Conservation (phyloP, 768 basidiomycete genomes). For the Phaffia australis region DNA sequence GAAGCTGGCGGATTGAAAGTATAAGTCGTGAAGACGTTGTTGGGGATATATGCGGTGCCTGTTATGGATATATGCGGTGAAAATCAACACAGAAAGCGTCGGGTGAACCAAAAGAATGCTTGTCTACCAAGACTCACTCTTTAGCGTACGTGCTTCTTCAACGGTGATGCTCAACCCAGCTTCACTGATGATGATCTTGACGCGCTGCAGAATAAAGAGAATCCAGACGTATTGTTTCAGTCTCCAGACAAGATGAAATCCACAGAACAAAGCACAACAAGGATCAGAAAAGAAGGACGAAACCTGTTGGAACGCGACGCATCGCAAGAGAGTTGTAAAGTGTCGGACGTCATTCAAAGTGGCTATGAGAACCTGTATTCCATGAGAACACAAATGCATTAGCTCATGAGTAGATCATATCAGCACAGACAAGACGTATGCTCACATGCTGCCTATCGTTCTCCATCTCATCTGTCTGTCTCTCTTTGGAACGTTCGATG, state of each 20-base stretch:
- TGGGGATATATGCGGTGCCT: constrained; percentile 77
- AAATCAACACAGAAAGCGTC: not conserved
- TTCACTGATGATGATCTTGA: constrained; percentile 58
- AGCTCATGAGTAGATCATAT: no score
- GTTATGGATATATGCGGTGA: not conserved
- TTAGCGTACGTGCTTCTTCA: constrained; percentile 70
- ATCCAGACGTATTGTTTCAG: not conserved
- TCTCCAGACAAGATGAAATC: not conserved
- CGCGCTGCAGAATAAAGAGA: constrained; percentile 40
- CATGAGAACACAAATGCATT: not conserved
- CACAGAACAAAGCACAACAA: constrained; percentile 16
- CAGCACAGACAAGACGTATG: no score
- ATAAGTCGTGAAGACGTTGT: constrained; percentile 70
- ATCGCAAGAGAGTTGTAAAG: constrained; percentile 64
- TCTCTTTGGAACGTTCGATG: no score
- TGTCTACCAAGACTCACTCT: constrained; percentile 47
- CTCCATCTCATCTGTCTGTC: no score
- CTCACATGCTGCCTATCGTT: no score
- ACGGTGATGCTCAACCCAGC: constrained; percentile 66
- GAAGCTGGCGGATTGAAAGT: constrained; percentile 45
- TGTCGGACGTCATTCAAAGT: constrained; percentile 58
- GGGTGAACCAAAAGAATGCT: not conserved
- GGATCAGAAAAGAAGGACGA: constrained; percentile 12
- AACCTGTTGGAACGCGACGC: constrained; percentile 70
- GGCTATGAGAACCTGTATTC: constrained; percentile 35